Evolutionary conservation across 352 stramenopile genomes (phyloP).

Genomic region (Phytophthora pseudosyringae): DNA sequence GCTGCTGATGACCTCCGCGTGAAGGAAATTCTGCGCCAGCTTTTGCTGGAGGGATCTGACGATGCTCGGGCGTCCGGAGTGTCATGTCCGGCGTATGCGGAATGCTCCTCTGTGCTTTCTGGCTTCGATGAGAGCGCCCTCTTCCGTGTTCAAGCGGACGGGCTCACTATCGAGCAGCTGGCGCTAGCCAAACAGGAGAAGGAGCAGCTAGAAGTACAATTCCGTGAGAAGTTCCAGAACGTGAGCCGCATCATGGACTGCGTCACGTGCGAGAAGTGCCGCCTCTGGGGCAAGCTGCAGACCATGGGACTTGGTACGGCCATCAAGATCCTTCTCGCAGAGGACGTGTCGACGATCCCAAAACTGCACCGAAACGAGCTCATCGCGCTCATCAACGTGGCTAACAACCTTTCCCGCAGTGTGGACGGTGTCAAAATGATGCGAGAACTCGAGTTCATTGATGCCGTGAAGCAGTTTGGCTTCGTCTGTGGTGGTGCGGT

Average conservation of each 20-base stretch:
- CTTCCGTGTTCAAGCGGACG: conserved; percentile 76
- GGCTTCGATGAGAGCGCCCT: conserved; percentile 91
- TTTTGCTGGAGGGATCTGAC: conserved; percentile 72
- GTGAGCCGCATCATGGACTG: conserved; percentile 98
- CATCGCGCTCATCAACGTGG: conserved; percentile 97
- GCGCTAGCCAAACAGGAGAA: conserved; percentile 67
- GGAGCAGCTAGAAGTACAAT: conserved; percentile 68
- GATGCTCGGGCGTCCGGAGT: conserved; percentile 33
- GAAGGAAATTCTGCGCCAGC: conserved; percentile 65
- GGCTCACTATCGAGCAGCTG: conserved; percentile 65
- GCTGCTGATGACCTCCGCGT: conserved; percentile 79
- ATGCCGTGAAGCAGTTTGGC: conserved; percentile 66
- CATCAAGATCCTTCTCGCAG: conserved; percentile 96
- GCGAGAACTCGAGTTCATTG: conserved; percentile 74
- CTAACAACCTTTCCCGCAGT: conserved; percentile 83
- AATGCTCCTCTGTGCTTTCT: conserved; percentile 70
- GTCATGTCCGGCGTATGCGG: conserved; percentile 59
- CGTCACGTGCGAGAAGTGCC: conserved; percentile 99
- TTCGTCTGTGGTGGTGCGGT: conserved; percentile 54
- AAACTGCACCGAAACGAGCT: conserved; percentile 95
- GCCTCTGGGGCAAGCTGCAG: conserved; percentile 98
- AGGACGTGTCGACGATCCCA: conserved; percentile 79
- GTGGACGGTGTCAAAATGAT: conserved; percentile 85
- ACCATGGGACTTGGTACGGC: conserved; percentile 97
- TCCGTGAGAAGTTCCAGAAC: conserved; percentile 97